A percentile compares a stretch with the other conserved stretches of the same genome.
These are phyloP conservation scores for Lipomyces sp. DNA, from an alignment of 805 yeast species.

Conservation along the genomic window DNA sequence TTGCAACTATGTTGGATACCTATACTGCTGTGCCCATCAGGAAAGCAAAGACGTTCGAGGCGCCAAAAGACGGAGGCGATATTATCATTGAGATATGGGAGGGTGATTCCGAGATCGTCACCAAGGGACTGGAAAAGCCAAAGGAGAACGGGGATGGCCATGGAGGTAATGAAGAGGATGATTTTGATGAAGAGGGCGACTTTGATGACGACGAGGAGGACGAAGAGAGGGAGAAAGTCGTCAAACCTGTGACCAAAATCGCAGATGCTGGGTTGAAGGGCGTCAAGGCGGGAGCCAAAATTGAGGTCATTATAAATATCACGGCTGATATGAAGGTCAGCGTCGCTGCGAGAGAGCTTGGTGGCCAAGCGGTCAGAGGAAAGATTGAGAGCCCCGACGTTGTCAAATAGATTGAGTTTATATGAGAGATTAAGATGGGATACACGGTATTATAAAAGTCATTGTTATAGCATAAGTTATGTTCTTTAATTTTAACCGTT, in stretches of 20 bases:
- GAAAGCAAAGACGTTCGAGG: constrained; percentile 67
- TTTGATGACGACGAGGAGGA: constrained; percentile 54
- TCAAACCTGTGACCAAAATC: constrained; percentile 71
- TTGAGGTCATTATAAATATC: constrained; percentile 68
- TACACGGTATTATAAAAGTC: constrained; percentile 6
- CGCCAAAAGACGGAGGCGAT: constrained; percentile 61
- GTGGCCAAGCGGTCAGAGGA: constrained; percentile 35
- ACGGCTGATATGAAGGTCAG: constrained; percentile 68
- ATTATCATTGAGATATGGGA: constrained; percentile 77
- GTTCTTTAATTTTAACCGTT: neutral
- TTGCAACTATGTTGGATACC: constrained; percentile 72
- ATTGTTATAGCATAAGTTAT: constrained; percentile 5
- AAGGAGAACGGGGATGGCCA: constrained; percentile 60
- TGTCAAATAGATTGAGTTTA: neutral
- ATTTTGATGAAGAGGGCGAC: constrained; percentile 54
- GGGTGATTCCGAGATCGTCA: constrained; percentile 82
- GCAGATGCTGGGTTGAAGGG: constrained; percentile 79
- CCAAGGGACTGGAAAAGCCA: constrained; percentile 71
- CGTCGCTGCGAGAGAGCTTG: constrained; percentile 55
- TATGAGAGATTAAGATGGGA: neutral
- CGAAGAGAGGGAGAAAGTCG: constrained; percentile 88
- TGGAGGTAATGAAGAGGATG: constrained; percentile 54
- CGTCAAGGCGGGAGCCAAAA: constrained; percentile 63
- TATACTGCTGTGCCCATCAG: constrained; percentile 93
- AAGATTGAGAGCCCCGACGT: constrained; percentile 16